Percentiles rank a stretch among this genome's conserved stretches.
Evolutionary conservation across 73 alveolate genomes (phyloP).

Genomic region (Paramecium biaurelia): DNA sequence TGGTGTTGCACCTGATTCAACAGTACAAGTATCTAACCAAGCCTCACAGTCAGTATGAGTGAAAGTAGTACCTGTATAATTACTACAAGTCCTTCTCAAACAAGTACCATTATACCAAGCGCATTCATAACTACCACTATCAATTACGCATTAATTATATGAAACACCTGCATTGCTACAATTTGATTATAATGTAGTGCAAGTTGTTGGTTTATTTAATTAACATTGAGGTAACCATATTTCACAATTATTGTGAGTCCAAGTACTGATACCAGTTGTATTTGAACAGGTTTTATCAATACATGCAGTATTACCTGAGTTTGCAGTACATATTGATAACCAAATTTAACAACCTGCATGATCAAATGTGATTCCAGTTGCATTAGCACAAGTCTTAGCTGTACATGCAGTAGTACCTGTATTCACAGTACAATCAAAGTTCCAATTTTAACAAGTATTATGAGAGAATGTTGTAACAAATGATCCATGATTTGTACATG

Average conservation of each 20-base stretch:
- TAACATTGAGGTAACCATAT: neutral
- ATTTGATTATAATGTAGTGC: slow-evolving; percentile 16
- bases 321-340: slow-evolving; percentile 15
- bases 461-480: slow-evolving; percentile 2
- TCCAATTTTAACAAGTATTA: neutral
- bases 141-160: slow-evolving; percentile 5
- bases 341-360: slow-evolving; percentile 14
- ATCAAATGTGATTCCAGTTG: neutral
- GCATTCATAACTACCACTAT: neutral
- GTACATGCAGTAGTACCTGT: slow-evolving; percentile 27
- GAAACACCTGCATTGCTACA: slow-evolving; percentile 13
- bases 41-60: neutral
- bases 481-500: slow-evolving; percentile 22
- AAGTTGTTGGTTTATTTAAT: slow-evolving; percentile 34
- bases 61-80: slow-evolving; percentile 8
- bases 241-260: slow-evolving; percentile 26
- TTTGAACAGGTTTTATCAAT: neutral
- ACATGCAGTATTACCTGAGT: slow-evolving; percentile 20
- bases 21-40: slow-evolving; percentile 39
- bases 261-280: neutral
- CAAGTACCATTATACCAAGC: slow-evolving; percentile 45
- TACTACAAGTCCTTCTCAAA: neutral
- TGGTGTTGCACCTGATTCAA: neutral
- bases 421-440: neutral
- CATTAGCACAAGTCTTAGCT: slow-evolving; percentile 12